Evolutionary conservation across 2,329 filamentous ascomycete genomes (phyloP).

Genomic region (Fusarium subglutinans): DNA sequence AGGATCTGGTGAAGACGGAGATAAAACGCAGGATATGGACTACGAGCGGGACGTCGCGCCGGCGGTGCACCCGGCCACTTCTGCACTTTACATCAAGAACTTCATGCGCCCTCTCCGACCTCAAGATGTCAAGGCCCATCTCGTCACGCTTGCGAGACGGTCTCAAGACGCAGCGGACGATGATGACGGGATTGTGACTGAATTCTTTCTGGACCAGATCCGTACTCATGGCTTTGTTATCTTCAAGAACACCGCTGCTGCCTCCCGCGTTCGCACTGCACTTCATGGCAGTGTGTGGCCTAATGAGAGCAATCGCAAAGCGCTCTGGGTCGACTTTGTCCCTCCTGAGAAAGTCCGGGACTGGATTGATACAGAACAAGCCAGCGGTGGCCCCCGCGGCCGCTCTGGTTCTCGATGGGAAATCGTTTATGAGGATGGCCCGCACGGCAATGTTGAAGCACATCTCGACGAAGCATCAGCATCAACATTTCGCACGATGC

Average conservation of each 20-base stretch:
- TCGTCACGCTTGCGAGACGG: conserved; percentile 73
- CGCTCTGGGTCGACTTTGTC: conserved; percentile 89
- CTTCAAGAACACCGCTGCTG: conserved; percentile 75
- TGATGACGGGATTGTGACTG: conserved; percentile 63
- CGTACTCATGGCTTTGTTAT: conserved; percentile 87
- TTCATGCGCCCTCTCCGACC: conserved; percentile 87
- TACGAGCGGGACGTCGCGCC: conserved; percentile 56
- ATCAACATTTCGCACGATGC: conserved; percentile 28
- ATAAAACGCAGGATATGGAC: conserved; percentile 44
- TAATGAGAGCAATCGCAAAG: conserved; percentile 83
- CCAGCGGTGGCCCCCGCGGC: conserved; percentile 51
- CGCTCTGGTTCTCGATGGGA: conserved; percentile 69
- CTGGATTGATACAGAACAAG: conserved; percentile 79
- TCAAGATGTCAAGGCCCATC: conserved; percentile 71
- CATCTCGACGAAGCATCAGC: conserved; percentile 54
- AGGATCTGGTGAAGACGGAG: conserved; percentile 1
- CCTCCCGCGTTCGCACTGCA: conserved; percentile 77
- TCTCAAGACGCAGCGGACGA: conserved; percentile 61
- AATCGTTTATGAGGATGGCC: conserved; percentile 71
- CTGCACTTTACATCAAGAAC: conserved; percentile 87
- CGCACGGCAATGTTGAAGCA: conserved; percentile 64
- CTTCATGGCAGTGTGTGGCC: conserved; percentile 88
- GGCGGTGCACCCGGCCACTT: conserved; percentile 75
- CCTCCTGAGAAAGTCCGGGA: conserved; percentile 75
- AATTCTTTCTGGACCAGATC: conserved; percentile 84